These are phyloP conservation scores for Microascus cirrosus DNA, from an alignment of 2,329 filamentous ascomycete genomes.

Conservation along the genomic window DNA sequence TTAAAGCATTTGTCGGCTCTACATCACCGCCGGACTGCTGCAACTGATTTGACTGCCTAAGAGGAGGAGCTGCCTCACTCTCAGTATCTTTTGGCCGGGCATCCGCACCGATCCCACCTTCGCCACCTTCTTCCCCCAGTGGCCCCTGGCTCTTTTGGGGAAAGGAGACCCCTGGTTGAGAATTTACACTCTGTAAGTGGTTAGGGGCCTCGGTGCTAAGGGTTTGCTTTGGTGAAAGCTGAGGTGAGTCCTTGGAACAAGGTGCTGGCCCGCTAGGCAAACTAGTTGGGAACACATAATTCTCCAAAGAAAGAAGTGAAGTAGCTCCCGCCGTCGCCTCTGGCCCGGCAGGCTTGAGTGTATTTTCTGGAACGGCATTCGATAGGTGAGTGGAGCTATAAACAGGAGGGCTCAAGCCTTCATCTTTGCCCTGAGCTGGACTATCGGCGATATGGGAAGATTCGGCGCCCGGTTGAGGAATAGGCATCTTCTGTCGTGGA, in stretches of 20 bases:
- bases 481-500: not conserved
- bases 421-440: not conserved
- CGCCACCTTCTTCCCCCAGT: not conserved
- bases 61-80: not conserved
- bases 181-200: not conserved
- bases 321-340: not conserved
- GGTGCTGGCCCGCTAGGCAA: constrained; percentile 8
- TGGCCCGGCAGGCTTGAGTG: not conserved
- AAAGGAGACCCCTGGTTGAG: not conserved
- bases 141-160: not conserved
- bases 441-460: not conserved
- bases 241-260: constrained; percentile 16
- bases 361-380: not conserved
- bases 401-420: not conserved
- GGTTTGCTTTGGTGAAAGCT: constrained; percentile 22
- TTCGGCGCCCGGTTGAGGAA: not conserved
- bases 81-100: not conserved
- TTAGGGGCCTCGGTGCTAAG: constrained; percentile 5
- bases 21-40: not conserved
- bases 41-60: not conserved
- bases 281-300: constrained; percentile 15
- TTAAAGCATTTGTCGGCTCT: not conserved
- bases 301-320: constrained; percentile 12
- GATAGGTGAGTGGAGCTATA: not conserved
- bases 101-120: not conserved